Evolutionary conservation across 2,329 filamentous ascomycete genomes (phyloP), one percentile per base, ranked within the genome.

Genomic region (Cryphonectria carpinicola): DNA sequence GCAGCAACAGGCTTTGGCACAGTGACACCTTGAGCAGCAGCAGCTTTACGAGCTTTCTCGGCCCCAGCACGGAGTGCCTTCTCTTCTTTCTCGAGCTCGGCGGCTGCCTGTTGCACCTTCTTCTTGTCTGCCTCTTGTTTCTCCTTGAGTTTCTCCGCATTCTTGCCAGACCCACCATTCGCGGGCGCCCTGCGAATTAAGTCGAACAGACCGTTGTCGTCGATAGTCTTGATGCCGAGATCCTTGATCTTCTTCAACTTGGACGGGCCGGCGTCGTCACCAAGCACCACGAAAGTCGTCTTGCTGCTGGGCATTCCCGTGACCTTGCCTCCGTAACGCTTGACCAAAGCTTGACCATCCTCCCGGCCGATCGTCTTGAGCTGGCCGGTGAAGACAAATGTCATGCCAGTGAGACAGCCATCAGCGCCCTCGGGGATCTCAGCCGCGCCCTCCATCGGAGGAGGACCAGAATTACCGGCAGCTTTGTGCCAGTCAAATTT

Each of bases 301-400:
- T 97, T 98, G 77, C 91, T 92, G 78, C 95, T 98, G 28, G 97
- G 96, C 6, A 89, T 91, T 13, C 85, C 86, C 13, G 92, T 97
- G 35, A 97, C 90, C 81, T 97, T 98, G 67, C 96, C 96, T 58
- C 96, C 97, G 79, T 98, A 97, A 73, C 91, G 90, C 80, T 99
- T 99, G 70, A 98, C 93, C 25, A 99, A 84, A 60, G 88, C 90
- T 74, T 95, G 91, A 1, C 89, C 95, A 76, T 97, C 94, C 7
- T 97, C 94, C 72, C 96, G 90, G 61, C 92, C 90, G 70, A 98
- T 88, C 0, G 88, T 90, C 72, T 93, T 88, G 54, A 98, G 84
- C 35, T 98, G 86, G 35, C 96, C 96, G 0, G 97, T 99, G 77
- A 99, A 99, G 39, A 99, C 96, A 78, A 99, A 99, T 0, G 90